These are phyloP conservation scores for Rasamsonia emersonii DNA, from an alignment of 2,329 filamentous ascomycete species.

Conservation along the genomic window DNA sequence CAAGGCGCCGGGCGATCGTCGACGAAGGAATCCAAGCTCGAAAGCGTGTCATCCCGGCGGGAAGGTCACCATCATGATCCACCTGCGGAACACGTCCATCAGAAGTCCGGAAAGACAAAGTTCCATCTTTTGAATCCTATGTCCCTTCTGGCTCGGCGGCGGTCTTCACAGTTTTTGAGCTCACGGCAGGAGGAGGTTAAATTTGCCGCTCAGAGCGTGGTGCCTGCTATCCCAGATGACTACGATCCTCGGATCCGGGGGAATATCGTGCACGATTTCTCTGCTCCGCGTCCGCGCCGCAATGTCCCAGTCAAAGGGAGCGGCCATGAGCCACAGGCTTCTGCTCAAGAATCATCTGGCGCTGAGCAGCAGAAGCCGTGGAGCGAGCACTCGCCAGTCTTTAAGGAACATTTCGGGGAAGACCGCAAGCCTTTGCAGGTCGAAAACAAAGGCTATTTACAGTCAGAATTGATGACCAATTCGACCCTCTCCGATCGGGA, in stretches of 20 bases:
- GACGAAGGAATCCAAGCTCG: constrained; percentile 19
- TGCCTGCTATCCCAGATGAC: constrained; percentile 49
- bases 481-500: constrained; percentile 20
- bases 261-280: constrained; percentile 58
- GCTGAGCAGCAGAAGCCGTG: constrained; percentile 24
- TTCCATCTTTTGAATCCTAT: constrained; percentile 53
- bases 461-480: constrained; percentile 29
- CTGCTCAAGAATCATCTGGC: constrained; percentile 9
- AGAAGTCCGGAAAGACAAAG: constrained; percentile 40
- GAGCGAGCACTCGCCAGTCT: constrained; percentile 48
- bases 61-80: constrained; percentile 19
- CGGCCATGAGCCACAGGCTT: constrained; percentile 3
- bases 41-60: constrained; percentile 16
- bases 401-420: constrained; percentile 54
- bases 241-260: constrained; percentile 57
- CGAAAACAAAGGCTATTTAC: constrained; percentile 35
- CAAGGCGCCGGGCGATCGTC: constrained; percentile 12
- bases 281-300: constrained; percentile 45
- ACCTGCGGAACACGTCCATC: constrained; percentile 17
- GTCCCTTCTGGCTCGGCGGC: constrained; percentile 49
- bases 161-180: constrained; percentile 44
- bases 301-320: constrained; percentile 18
- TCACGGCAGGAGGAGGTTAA: constrained; percentile 43
- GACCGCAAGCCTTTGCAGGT: constrained; percentile 31
- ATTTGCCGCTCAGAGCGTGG: constrained; percentile 39